Conservation (phyloP, 305 asterid genomes). For the Nicotiana rustica region DNA sequence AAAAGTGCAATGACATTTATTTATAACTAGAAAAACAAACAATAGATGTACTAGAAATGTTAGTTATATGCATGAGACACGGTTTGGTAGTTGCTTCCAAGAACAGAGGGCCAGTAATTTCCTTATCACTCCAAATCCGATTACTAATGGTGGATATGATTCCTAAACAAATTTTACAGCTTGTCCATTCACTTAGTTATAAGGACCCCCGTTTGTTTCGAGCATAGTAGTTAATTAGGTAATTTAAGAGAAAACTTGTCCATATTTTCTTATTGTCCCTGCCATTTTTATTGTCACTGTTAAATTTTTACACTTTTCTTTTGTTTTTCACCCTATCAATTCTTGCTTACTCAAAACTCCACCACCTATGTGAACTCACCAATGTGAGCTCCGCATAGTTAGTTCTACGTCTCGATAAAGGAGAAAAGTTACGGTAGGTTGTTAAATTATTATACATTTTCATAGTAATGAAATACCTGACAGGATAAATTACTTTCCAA, state of each 20-base stretch:
- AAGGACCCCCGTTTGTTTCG: constrained; percentile 33
- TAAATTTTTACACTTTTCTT: constrained; percentile 29
- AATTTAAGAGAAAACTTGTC: constrained; percentile 32
- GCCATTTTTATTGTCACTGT: constrained; percentile 39
- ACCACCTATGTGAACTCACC: neutral
- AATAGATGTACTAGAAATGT: neutral
- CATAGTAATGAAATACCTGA: neutral
- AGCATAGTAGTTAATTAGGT: constrained; percentile 12
- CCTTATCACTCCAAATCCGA: neutral
- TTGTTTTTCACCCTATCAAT: neutral
- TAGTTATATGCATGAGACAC: constrained; percentile 24
- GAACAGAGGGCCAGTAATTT: neutral
- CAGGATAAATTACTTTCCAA: neutral
- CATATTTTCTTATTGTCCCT: constrained; percentile 33
- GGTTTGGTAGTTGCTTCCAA: neutral
- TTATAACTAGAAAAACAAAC: neutral
- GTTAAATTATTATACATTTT: neutral
- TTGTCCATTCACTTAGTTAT: constrained; percentile 31
- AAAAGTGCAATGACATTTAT: neutral
- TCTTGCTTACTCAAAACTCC: neutral
- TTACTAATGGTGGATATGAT: neutral
- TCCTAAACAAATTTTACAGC: constrained; percentile 5
- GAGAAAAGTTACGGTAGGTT: neutral
- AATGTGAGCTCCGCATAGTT: neutral
- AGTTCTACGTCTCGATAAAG: neutral